These are phyloP conservation scores for Micractinium conductrix DNA, from an alignment of 139 green algal genomes.

Conservation along the genomic window DNA sequence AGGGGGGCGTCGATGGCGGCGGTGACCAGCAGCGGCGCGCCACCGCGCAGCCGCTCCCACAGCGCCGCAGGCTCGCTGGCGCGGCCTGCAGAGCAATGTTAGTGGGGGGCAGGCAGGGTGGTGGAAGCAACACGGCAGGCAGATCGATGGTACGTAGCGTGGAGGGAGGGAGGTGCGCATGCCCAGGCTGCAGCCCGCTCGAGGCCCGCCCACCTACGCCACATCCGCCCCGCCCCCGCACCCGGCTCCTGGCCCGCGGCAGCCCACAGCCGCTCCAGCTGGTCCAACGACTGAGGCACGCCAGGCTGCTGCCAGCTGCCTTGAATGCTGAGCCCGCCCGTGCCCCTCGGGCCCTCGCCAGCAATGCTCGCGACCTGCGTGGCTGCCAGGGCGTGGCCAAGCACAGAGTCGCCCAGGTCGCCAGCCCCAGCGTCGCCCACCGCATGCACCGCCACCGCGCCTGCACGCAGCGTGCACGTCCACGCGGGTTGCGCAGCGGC, in stretches of 20 bases:
- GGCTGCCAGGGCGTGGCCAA: not conserved
- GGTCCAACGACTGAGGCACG: too few relatives aligned
- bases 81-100: not conserved
- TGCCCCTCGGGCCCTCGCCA: not conserved
- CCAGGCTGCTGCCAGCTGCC: not conserved
- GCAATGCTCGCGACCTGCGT: not conserved
- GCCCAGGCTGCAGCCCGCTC: not conserved
- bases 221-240: not conserved
- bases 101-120: too few relatives aligned
- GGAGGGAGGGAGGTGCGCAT: too few relatives aligned
- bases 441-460: not conserved
- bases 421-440: not conserved
- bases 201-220: not conserved
- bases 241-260: not conserved
- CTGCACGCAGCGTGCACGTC: not conserved
- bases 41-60: not conserved
- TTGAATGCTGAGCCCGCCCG: not conserved
- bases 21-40: not conserved
- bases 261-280: slow-evolving; percentile 5
- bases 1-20: not conserved
- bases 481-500: too few relatives aligned
- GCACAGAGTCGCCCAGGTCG: slow-evolving; percentile 9
- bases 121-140: not conserved
- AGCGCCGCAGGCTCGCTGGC: not conserved
- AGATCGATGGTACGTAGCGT: too few relatives aligned